These are phyloP conservation scores for Blepharisma japonicum DNA, from an alignment of 73 alveolate genomes.

Conservation along the genomic window DNA sequence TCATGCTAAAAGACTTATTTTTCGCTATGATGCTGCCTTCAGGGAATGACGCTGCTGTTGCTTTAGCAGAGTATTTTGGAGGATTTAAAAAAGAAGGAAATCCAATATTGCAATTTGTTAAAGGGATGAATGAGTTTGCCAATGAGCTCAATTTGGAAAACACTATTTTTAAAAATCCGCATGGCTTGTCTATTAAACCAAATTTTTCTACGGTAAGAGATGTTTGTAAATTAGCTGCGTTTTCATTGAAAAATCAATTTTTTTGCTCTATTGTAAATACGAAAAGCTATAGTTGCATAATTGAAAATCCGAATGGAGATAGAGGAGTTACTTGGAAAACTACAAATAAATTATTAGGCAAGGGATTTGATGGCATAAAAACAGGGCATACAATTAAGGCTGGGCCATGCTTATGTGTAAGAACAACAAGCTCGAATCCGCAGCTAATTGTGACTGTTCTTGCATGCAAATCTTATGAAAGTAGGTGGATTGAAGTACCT, in stretches of 20 bases:
- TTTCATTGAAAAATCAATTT: constrained; percentile 42
- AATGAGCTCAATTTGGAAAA: constrained; percentile 46
- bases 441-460: neutral
- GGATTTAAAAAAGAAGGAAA: constrained; percentile 22
- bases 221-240: constrained; percentile 50
- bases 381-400: constrained; percentile 68
- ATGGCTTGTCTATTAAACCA: constrained; percentile 62
- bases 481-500: constrained; percentile 12
- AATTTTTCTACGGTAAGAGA: constrained; percentile 69
- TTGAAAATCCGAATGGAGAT: constrained; percentile 4
- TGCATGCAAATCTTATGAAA: neutral
- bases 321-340: constrained; percentile 50
- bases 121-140: constrained; percentile 65
- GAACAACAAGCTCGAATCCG: neutral
- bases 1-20: constrained; percentile 60
- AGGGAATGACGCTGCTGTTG: constrained; percentile 80
- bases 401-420: constrained; percentile 54
- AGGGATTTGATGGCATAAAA: constrained; percentile 57
- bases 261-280: constrained; percentile 45
- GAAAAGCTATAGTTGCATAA: constrained; percentile 26
- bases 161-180: constrained; percentile 68
- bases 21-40: constrained; percentile 84
- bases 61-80: constrained; percentile 68
- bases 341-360: constrained; percentile 58
- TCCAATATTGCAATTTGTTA: constrained; percentile 50